Evolutionary conservation across 1,284 basidiomycete species (phyloP).

Genomic region (Puccinia sorghi): DNA sequence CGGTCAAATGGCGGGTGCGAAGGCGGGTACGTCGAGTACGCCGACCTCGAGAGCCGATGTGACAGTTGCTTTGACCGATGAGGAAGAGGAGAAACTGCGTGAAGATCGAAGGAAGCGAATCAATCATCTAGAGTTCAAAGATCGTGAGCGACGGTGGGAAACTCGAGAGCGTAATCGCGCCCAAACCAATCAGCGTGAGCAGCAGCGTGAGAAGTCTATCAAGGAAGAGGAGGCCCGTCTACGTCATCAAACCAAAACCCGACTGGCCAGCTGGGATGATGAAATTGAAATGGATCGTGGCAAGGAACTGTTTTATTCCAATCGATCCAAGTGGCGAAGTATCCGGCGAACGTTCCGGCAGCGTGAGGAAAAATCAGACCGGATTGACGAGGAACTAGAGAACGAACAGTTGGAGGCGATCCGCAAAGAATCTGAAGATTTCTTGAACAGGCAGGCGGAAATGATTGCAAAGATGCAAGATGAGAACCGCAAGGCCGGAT

Average conservation of each 20-base stretch:
- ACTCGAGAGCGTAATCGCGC: slow-evolving; percentile 50
- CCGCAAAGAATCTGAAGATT: slow-evolving; percentile 55
- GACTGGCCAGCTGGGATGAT: slow-evolving; percentile 53
- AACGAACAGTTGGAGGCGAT: slow-evolving; percentile 55
- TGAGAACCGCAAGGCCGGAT: slow-evolving; percentile 40
- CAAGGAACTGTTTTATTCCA: slow-evolving; percentile 53
- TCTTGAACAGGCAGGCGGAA: slow-evolving; percentile 56
- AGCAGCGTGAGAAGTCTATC: slow-evolving; percentile 45
- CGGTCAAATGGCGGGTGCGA: slow-evolving; percentile 45
- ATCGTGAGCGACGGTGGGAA: slow-evolving; percentile 51
- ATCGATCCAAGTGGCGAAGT: slow-evolving; percentile 55
- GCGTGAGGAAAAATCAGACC: slow-evolving; percentile 56
- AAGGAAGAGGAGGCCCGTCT: slow-evolving; percentile 50
- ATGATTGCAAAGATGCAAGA: slow-evolving; percentile 53
- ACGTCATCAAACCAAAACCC: slow-evolving; percentile 49
- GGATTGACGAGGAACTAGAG: slow-evolving; percentile 56
- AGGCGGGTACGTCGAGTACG: not conserved
- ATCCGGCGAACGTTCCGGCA: slow-evolving; percentile 54
- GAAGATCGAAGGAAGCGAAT: slow-evolving; percentile 43
- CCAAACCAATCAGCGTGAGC: slow-evolving; percentile 48
- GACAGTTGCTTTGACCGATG: slow-evolving; percentile 26
- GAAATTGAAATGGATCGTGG: slow-evolving; percentile 52
- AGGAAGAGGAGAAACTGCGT: slow-evolving; percentile 48
- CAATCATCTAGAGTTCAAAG: slow-evolving; percentile 46
- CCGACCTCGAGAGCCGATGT: not conserved